Evolutionary conservation across 2,329 filamentous ascomycete species (phyloP).

Genomic region (Emmonsiellopsis sp.): DNA sequence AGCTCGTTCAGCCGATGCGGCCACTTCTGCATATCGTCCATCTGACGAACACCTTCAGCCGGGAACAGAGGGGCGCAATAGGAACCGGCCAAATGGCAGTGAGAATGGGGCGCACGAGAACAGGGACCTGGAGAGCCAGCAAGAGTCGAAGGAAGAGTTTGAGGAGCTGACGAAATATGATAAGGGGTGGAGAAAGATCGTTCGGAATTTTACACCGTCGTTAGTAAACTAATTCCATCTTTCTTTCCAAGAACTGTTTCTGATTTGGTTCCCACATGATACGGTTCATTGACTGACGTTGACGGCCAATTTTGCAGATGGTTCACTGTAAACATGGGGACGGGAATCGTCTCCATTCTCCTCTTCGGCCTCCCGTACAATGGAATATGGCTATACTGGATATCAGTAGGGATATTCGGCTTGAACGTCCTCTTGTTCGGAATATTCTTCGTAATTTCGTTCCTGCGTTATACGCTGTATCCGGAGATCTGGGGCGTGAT

Average conservation of each 20-base stretch:
- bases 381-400: constrained; percentile 28
- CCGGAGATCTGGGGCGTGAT: constrained; percentile 57
- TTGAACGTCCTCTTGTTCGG: constrained; percentile 28
- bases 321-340: constrained; percentile 35
- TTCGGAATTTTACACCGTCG: constrained; percentile 19
- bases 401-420: constrained; percentile 27
- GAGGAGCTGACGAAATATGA: constrained; percentile 8
- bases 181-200: constrained; percentile 14
- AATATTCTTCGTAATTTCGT: constrained; percentile 37
- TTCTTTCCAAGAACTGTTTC: not conserved
- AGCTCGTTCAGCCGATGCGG: too few relatives aligned
- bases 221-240: constrained; percentile 4
- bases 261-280: not conserved
- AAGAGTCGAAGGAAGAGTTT: not conserved
- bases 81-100: too few relatives aligned
- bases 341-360: constrained; percentile 32
- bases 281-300: not conserved
- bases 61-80: too few relatives aligned
- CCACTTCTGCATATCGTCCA: too few relatives aligned
- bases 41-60: too few relatives aligned
- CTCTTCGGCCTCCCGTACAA: constrained; percentile 30
- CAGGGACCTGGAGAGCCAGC: not conserved
- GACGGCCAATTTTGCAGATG: constrained; percentile 19
- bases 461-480: constrained; percentile 55
- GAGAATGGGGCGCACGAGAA: not conserved